Base-by-base conservation (phyloP, 2,329 filamentous ascomycete genomes). In the Penicillium sp. region DNA sequence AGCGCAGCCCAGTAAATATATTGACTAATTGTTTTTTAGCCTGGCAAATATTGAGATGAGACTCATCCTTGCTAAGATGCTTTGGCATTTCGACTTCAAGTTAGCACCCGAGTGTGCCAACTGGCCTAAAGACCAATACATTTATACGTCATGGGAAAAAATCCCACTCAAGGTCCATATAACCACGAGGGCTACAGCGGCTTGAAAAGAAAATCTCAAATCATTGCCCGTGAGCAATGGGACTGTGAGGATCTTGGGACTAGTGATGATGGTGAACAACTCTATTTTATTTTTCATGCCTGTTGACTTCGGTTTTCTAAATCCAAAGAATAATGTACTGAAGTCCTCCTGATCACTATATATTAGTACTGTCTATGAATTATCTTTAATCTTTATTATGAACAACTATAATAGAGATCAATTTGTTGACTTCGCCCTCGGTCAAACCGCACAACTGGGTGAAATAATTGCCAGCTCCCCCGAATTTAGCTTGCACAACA, bases 11-110 rank as follows among this genome's bases (percentile, higher is more conserved):
- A 18, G 12, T 6, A 14, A 43, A 7, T 20, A 16, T 9, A 20
- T 21, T 18, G 11, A 18, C 9, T 3, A 21, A 50, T 2, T 20
- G 26, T 18, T 14, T 23, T 12, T 45, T 48, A 80, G 77, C 56
- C 66, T 83, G 45, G 79, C 79, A 2, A 79, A 79, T 53, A 69
- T 76, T n/a, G 79, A 83, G 61, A 78, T 82, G 71, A 71, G 80
- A 5, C 65, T 80, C 4, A 76, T 81, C 38, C 64, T 83, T 7
- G 74, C 76, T 0, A 74, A 74, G 3, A 61, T 82, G 7, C 60
- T 83, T 0, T 82, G 71, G 64, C 77, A 77, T 52, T 83, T 81
- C 61, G 78, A 83, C 55, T 58, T 81, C 57, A 62, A 66, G 40
- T 64, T 80, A 23, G 69, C 68, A 1, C 64, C 74, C 5, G 68